Base-by-base conservation (phyloP, 2,329 filamentous ascomycete genomes). In the Claviceps citrina region DNA sequence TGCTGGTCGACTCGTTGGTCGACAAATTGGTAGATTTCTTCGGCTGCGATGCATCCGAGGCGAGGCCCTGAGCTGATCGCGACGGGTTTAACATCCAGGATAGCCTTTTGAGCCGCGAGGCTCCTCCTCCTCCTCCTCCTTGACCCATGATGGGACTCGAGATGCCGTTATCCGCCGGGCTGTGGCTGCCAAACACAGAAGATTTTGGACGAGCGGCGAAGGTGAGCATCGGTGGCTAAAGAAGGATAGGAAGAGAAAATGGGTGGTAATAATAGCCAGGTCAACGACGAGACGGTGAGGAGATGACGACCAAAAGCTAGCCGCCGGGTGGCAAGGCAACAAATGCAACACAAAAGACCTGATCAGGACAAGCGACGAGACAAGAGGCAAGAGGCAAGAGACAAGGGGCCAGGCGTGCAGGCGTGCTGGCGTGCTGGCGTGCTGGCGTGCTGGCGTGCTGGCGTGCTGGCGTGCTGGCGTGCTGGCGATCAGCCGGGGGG, bases 31-130 rank as follows among this genome's bases (percentile, higher is more conserved):
- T 27, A 15, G 19, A 5, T 5, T 33, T 19, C n/a, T 27, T 36
- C 6, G 7, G 13, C 24, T 16, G 16, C 42, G 66, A 69, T 41
- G 68, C 49, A 34, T 66, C 63, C 15, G 60, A 63, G 45, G 61
- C 62, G 38, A 62, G 54, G 43, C 58, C 62, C 39, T 54, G 51
- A 26, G 53, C 39, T 26, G 47, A 38, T 36, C 43, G 43, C 30
- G 35, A 43, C 36, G 48, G 47, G 31, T 48, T 48, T 39, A 50
- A 52, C 36, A 42, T 40, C 35, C 38, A 41, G 7, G 43, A 42
- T 15, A 44, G 27, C 19, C 40, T 39, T 33, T 42, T 42, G 13
- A 44, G 26, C 25, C 37, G 37, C 8, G 40, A 44, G 9, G 36
- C 31, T 27, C 24, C 34, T 38, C 42, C 39, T 28, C 26, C 36